Conservation (phyloP, 2,329 filamentous ascomycete species). For the Elsinoe necatrix region DNA sequence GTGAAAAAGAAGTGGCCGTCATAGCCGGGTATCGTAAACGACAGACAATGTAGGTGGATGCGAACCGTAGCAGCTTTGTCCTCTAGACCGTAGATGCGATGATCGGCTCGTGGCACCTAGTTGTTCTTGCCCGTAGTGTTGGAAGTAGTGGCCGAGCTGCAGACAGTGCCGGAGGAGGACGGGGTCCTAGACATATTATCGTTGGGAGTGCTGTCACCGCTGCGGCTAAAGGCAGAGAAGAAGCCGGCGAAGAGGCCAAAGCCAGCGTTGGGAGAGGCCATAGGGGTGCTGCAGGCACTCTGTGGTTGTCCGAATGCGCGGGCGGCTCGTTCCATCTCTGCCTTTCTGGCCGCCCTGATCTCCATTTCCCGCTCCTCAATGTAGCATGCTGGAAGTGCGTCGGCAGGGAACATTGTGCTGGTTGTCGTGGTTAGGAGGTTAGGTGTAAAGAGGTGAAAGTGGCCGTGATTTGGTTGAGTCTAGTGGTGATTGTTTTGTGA, state of each 20-base stretch:
- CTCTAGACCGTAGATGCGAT: conserved; percentile 6
- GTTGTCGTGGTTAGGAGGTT: not conserved
- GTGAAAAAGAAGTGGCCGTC: conserved; percentile 2
- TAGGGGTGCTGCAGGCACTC: conserved; percentile 13
- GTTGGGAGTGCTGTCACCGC: conserved; percentile 9
- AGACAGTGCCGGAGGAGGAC: conserved; percentile 11
- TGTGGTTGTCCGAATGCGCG: conserved; percentile 9
- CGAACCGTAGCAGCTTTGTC: conserved; percentile 5
- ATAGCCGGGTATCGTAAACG: conserved; percentile 10
- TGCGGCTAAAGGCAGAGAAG: conserved; percentile 16
- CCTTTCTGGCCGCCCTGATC: conserved; percentile 12
- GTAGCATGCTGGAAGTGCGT: conserved; percentile 26
- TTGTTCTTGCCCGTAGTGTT: not conserved
- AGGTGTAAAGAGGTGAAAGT: not conserved
- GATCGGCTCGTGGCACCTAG: not conserved
- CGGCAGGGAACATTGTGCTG: conserved; percentile 27
- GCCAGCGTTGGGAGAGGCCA: conserved; percentile 9
- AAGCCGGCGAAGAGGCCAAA: conserved; percentile 12
- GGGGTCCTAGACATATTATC: conserved; percentile 14
- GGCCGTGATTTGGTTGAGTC: not conserved
- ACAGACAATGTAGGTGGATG: not conserved
- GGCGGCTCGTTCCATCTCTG: conserved; percentile 12
- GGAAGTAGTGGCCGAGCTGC: not conserved
- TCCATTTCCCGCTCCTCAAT: conserved; percentile 25
- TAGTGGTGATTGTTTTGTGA: not conserved